Evolutionary conservation across 768 basidiomycete species (phyloP).

Genomic region (Agaricus subrufescens): DNA sequence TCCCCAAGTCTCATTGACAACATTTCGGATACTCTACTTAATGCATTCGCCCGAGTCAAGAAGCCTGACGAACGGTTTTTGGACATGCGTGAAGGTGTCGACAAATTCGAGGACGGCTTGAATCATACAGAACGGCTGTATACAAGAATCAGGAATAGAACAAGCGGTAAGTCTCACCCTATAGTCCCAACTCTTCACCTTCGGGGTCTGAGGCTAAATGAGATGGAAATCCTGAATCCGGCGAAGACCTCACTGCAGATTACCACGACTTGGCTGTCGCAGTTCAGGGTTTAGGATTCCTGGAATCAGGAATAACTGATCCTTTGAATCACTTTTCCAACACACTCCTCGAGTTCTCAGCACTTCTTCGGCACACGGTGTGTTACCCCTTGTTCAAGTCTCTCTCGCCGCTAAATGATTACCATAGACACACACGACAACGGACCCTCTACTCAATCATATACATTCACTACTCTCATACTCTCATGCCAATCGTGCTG

Average conservation of each 20-base stretch:
- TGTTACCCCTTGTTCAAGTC: conserved; percentile 15
- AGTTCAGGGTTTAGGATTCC: conserved; percentile 94
- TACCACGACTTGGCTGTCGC: conserved; percentile 97
- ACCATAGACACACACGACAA: conserved; percentile 77
- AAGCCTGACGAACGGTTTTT: conserved; percentile 98
- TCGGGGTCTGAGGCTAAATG: conserved; percentile 76
- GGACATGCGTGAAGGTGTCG: conserved; percentile 84
- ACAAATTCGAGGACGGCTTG: conserved; percentile 97
- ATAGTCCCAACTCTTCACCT: conserved; percentile 22
- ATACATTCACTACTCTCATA: conserved; percentile 92
- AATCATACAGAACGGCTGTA: conserved; percentile 76
- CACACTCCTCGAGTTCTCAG: conserved; percentile 92
- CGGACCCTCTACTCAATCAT: conserved; percentile 87
- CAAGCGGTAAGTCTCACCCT: conserved; percentile 68
- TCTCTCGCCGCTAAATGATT: background rate
- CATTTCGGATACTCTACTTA: conserved; percentile 91
- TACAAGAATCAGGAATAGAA: conserved; percentile 70
- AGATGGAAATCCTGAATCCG: conserved; percentile 76
- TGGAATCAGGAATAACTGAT: conserved; percentile 98
- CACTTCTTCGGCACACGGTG: conserved; percentile 80
- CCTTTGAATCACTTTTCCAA: conserved; percentile 96
- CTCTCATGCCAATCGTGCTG: conserved; percentile 88
- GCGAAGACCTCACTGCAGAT: conserved; percentile 93
- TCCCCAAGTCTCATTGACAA: conserved; percentile 85
- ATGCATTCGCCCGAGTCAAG: conserved; percentile 91